Evolutionary conservation across 805 yeast species (phyloP).

Genomic region (Debaryomyces maramus): DNA sequence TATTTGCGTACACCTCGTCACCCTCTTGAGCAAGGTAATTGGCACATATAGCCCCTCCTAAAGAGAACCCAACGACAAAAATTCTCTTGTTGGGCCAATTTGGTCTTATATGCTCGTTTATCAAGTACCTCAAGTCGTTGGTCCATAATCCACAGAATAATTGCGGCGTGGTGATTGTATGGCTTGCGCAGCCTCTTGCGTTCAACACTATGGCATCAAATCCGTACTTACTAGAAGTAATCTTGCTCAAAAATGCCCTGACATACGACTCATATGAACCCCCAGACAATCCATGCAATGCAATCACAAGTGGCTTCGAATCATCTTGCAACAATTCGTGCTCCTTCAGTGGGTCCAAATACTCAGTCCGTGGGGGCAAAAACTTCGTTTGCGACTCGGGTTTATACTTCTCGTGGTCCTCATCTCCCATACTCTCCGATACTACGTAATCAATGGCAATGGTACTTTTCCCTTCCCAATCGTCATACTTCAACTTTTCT

Average conservation of each 20-base stretch:
- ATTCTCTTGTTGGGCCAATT: conserved; percentile 63
- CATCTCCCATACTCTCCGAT: conserved; percentile 13
- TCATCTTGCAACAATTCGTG: conserved; percentile 29
- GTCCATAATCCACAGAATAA: conserved; percentile 70
- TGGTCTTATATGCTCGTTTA: conserved; percentile 48
- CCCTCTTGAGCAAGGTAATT: conserved; percentile 71
- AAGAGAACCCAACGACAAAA: conserved; percentile 68
- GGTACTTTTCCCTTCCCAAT: conserved; percentile 45
- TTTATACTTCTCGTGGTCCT: conserved; percentile 25
- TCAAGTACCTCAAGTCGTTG: conserved; percentile 61
- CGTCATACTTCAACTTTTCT: conserved; percentile 35
- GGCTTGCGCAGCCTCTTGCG: conserved; percentile 76
- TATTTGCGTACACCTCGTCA: conserved; percentile 44
- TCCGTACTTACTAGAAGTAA: conserved; percentile 39
- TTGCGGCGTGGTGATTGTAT: conserved; percentile 67
- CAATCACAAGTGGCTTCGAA: conserved; percentile 57
- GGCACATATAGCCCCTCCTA: conserved; percentile 66
- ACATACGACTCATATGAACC: conserved; percentile 78
- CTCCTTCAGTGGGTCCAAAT: conserved; percentile 49
- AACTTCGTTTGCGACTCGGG: conserved; percentile 53
- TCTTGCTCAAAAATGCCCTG: conserved; percentile 49
- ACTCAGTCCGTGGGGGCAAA: conserved; percentile 70
- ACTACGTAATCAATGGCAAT: conserved; percentile 51
- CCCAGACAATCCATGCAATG: conserved; percentile 74
- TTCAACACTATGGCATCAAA: conserved; percentile 63